Base-by-base conservation (phyloP, 2,329 filamentous ascomycete species). In the Neopestalotiopsis clavispora region DNA sequence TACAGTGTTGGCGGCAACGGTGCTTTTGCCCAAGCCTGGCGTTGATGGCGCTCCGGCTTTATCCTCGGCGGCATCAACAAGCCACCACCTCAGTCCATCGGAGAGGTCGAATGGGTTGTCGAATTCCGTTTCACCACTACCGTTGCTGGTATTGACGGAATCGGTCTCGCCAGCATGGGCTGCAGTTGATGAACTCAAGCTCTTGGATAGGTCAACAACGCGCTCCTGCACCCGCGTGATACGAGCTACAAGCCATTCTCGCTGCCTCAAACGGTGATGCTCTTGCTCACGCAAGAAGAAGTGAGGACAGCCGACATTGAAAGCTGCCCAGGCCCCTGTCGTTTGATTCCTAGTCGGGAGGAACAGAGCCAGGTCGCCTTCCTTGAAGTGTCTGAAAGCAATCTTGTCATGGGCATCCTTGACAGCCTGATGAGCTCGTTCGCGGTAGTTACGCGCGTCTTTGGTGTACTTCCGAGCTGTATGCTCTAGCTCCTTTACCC, bases 51-150 rank as follows among this genome's bases (percentile, higher is more conserved):
- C 95, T 1, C 92, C 92, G 0, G 94, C 90, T 77, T 97, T 98
- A 80, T 99, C 96, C 80, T 99, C 96, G 1, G 89, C 87, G 0
- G 96, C 96, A 77, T 99, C 95, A 45, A 99, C 91, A 5, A 99
- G 87, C 80, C 98, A 98, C 96, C 96, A 99, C 42, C 95, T 90
- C 62, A 99, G 83, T 3, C 96, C 96, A 75, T 99, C 96, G 0
- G 94, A 97, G 13, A 99, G 86, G 75, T 98, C 95, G 79, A 99
- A 99, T 0, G 96, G 96, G 76, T 99, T 99, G 72, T 98, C 96
- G 71, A 97, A 94, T 72, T 97, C 94, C 10, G 59, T 62, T 32
- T 62, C 59, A 6, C 59, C 59, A 40, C 59, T 62, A 12, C 32
- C 59, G 56, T 91, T 90, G 13, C 88, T 86, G 7, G 81, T 79